phyloP scores from a whole-genome alignment of 2,329 filamentous ascomycete genomes.

The Paecilomyces niveus region DNA sequence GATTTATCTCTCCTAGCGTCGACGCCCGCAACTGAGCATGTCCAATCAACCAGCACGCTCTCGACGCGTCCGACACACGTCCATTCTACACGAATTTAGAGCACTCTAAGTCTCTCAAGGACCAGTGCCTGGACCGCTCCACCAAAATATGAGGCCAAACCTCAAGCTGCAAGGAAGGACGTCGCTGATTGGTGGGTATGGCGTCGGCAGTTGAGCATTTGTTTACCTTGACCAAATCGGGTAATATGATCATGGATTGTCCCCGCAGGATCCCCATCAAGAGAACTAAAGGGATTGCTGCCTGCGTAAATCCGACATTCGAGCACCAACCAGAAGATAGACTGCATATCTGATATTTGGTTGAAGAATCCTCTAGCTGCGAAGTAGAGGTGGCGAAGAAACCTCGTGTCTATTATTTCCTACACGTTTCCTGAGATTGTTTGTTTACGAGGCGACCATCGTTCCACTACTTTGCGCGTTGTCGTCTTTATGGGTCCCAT shows the following conservation, averaged over 20 bases:
- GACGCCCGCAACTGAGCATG: background rate
- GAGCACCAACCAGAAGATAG: background rate
- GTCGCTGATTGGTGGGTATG: background rate
- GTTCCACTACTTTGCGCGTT: background rate
- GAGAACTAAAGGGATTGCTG: conserved; percentile 1
- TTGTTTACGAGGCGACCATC: background rate
- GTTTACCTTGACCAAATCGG: conserved; percentile 8
- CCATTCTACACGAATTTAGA: background rate
- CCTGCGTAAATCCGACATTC: background rate
- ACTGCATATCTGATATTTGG: background rate
- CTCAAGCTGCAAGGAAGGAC: background rate
- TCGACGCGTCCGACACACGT: conserved; percentile 3
- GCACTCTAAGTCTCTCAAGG: background rate
- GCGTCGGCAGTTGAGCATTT: background rate
- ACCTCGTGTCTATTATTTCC: background rate
- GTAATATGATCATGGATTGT: conserved; percentile 2
- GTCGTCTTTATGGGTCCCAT: background rate
- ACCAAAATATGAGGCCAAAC: background rate
- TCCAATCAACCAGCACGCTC: conserved; percentile 1
- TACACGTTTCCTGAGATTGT: background rate
- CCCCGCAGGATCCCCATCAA: background rate
- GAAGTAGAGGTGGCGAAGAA: background rate
- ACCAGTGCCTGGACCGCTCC: background rate
- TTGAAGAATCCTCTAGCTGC: background rate
- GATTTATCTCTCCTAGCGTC: background rate